phyloP scores from a whole-genome alignment of 2,329 filamentous ascomycete species.

The Beauveria rudraprayagi region DNA sequence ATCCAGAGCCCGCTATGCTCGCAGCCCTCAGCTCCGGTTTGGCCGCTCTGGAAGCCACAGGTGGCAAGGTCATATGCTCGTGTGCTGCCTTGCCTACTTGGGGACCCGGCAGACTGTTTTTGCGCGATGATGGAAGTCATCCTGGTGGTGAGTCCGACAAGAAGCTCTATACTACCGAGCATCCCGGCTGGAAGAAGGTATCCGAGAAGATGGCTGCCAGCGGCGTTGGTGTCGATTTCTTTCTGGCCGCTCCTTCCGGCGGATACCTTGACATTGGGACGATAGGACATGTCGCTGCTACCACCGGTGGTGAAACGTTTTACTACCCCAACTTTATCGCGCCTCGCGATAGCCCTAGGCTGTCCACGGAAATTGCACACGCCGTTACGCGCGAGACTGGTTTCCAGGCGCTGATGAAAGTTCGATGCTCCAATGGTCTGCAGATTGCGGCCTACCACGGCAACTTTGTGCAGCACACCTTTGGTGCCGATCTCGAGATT shows the following conservation, averaged over 20 bases:
- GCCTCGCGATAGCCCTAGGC: conserved; percentile 73
- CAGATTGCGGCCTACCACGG: conserved; percentile 93
- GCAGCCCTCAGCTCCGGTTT: conserved; percentile 77
- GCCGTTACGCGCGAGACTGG: conserved; percentile 84
- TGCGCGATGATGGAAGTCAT: conserved; percentile 83
- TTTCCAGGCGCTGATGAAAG: conserved; percentile 95
- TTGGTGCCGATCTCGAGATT: conserved; percentile 89
- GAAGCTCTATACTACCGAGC: conserved; percentile 84
- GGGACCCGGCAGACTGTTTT: conserved; percentile 76
- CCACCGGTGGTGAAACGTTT: conserved; percentile 90
- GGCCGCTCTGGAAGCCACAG: conserved; percentile 75
- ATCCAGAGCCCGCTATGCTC: conserved; percentile 81
- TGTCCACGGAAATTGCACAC: conserved; percentile 79
- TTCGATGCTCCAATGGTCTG: conserved; percentile 91
- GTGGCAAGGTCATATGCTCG: conserved; percentile 87
- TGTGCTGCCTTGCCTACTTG: conserved; percentile 82
- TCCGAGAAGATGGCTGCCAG: conserved; percentile 81
- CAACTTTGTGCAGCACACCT: conserved; percentile 92
- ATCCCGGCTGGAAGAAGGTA: conserved; percentile 77
- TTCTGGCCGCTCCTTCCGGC: conserved; percentile 82
- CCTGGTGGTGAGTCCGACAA: conserved; percentile 83
- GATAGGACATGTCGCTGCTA: conserved; percentile 76
- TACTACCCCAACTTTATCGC: conserved; percentile 96
- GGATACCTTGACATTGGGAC: conserved; percentile 91
- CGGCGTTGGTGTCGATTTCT: conserved; percentile 88